Evolutionary conservation across 495 filamentous ascomycete species (phyloP), one percentile per base, ranked within the genome.

Genomic region (Penicillium argentinense): DNA sequence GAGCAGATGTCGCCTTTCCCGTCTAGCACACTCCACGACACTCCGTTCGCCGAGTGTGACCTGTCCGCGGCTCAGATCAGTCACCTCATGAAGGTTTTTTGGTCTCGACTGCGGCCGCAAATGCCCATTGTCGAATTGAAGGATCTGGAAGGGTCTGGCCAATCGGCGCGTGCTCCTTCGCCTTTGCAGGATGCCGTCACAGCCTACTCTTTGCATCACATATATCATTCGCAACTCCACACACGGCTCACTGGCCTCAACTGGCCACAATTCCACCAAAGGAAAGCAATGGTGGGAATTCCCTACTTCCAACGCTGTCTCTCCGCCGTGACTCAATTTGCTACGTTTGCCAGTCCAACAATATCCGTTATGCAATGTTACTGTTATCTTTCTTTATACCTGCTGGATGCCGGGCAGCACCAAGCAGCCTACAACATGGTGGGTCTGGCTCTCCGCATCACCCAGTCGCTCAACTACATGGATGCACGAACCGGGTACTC

Each of bases 401-500:
- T 62, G 12, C 45, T 62, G 6, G 49, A 62, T 22, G 33, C 46
- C 2, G 59, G 56, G 5, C 53, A 66, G 23, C 49, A 62, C n/a
- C 54, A 56, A 9, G 49, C 60, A 8, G 63, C 65, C 11, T 66
- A 68, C 50, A 64, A 64, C 34, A 62, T 68, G 41, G 57, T 62
- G 8, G 62, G 64, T 1, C 42, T 62, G 2, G 64, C 57, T 13
- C 26, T 62, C 7, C 53, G 64, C n/a, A 58, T 62, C 19, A 53
- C 62, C 18, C 64, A 66, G 34, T 56, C 57, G 0, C 52, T 68
- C 3, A 54, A 64, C 38, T 29, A 47, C 7, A 43, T 38, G 17
- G 34, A 49, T 14, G 27, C 51, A 13, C 23, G 18, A 24, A 44
- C 23, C 23, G 28, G 27, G 17, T 17, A 34, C 26, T 12, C 1